Evolutionary conservation across 208 protist species (phyloP).

Genomic region (Leishmania tropica): DNA sequence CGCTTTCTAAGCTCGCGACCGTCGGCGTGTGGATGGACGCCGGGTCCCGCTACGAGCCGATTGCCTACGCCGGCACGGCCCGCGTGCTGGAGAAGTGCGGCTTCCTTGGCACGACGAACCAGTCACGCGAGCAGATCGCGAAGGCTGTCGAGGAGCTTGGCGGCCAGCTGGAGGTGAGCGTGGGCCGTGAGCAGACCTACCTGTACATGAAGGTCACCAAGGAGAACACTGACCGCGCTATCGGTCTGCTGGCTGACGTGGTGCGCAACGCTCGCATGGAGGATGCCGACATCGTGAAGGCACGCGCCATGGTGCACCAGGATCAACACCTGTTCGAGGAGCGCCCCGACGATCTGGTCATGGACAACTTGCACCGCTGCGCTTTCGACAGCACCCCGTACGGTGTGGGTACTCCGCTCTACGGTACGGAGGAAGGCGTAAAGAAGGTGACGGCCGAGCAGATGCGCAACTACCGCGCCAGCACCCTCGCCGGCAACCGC

Average conservation of each 20-base stretch:
- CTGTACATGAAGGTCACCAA: conserved; percentile 96
- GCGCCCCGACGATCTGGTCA: conserved; percentile 93
- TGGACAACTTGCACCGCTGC: conserved; percentile 96
- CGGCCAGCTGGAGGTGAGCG: conserved; percentile 96
- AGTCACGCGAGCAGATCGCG: conserved; percentile 88
- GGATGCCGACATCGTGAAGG: conserved; percentile 88
- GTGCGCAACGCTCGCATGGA: conserved; percentile 94
- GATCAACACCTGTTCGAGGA: conserved; percentile 95
- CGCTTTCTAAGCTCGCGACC: conserved; percentile 90
- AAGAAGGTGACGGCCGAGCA: conserved; percentile 73
- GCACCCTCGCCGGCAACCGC: conserved; percentile 91
- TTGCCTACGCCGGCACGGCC: conserved; percentile 96
- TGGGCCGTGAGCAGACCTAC: conserved; percentile 96
- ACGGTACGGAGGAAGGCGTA: conserved; percentile 95
- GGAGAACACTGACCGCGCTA: conserved; percentile 91
- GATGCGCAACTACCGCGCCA: conserved; percentile 83
- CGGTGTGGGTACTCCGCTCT: conserved; percentile 94
- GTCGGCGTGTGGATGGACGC: conserved; percentile 98
- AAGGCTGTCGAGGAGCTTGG: conserved; percentile 96
- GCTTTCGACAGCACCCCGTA: conserved; percentile 91
- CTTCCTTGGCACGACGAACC: conserved; percentile 96
- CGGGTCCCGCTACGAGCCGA: conserved; percentile 96
- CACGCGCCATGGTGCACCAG: conserved; percentile 89
- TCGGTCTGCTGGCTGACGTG: conserved; percentile 97
- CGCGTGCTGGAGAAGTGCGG: conserved; percentile 99